Percentiles rank a stretch among this genome's conserved stretches.
Conservation (phyloP, 106 monocot species). For the Amphibolis antarctica region DNA sequence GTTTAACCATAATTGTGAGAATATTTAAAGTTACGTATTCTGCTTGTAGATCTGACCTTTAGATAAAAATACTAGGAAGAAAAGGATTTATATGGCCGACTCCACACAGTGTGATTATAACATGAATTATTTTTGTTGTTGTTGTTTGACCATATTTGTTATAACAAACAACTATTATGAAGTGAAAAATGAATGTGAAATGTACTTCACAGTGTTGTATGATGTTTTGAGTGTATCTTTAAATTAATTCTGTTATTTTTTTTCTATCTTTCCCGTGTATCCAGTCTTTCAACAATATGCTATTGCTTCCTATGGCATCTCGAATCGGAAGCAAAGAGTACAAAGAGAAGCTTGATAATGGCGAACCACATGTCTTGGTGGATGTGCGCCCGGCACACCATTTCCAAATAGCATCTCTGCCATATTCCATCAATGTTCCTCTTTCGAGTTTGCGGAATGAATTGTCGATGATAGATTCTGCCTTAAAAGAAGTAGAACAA, state of each 20-base stretch:
- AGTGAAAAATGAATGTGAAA: too few species aligned
- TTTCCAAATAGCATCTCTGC: conserved; percentile 60
- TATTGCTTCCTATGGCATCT: conserved; percentile 45
- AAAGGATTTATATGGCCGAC: too few species aligned
- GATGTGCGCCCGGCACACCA: conserved; percentile 90
- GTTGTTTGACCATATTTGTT: too few species aligned
- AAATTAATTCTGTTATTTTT: not conserved
- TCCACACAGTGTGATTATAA: too few species aligned
- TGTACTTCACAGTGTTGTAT: too few species aligned
- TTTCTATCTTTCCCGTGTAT: not conserved
- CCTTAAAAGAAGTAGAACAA: conserved; percentile 25
- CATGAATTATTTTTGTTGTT: too few species aligned
- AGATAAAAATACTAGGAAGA: too few species aligned
- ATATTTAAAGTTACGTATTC: too few species aligned
- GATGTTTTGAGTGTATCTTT: too few species aligned
- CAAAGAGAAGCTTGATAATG: conserved; percentile 39
- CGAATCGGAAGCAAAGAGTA: conserved; percentile 57
- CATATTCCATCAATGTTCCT: conserved; percentile 76
- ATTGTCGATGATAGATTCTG: conserved; percentile 28
- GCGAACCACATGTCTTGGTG: conserved; percentile 54
- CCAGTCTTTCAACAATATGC: conserved; percentile 35
- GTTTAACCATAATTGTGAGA: too few species aligned
- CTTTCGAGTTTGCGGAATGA: conserved; percentile 40
- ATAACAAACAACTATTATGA: too few species aligned
- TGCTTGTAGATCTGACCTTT: too few species aligned